phyloP scores from a whole-genome alignment of 2,329 filamentous ascomycete species.

The Fusarium multiceps region DNA sequence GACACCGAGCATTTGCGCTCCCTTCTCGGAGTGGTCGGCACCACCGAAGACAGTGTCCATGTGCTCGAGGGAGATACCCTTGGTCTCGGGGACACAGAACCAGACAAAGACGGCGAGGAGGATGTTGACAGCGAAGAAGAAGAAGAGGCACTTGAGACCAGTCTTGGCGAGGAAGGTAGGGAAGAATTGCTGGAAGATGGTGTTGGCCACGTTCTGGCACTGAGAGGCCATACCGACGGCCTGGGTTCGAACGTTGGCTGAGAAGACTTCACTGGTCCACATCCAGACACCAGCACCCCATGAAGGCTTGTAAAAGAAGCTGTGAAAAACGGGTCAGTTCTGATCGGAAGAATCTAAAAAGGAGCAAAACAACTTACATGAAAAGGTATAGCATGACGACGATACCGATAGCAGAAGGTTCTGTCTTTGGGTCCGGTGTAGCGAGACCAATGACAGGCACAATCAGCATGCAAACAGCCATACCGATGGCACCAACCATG shows the following conservation, averaged over 20 bases:
- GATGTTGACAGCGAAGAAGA: slow-evolving; percentile 53
- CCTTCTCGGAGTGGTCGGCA: slow-evolving; percentile 45
- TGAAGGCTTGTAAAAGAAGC: slow-evolving; percentile 75
- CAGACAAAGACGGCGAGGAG: slow-evolving; percentile 61
- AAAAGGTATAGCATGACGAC: slow-evolving; percentile 76
- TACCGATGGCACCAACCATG: slow-evolving; percentile 74
- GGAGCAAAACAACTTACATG: slow-evolving; percentile 45
- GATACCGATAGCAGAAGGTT: slow-evolving; percentile 72
- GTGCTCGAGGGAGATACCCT: slow-evolving; percentile 67
- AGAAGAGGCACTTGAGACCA: slow-evolving; percentile 57
- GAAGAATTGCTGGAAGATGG: slow-evolving; percentile 77
- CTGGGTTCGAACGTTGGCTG: slow-evolving; percentile 77
- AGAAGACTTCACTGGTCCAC: slow-evolving; percentile 76
- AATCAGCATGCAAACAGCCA: slow-evolving; percentile 76
- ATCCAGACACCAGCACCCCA: slow-evolving; percentile 79
- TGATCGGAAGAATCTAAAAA: no score
- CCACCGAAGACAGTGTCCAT: slow-evolving; percentile 70
- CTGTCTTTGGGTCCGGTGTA: slow-evolving; percentile 68
- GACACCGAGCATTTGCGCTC: slow-evolving; percentile 45
- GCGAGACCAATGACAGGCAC: slow-evolving; percentile 59
- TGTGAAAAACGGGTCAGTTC: slow-evolving; percentile 2
- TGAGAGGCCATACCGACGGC: slow-evolving; percentile 74
- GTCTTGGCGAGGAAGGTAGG: slow-evolving; percentile 71
- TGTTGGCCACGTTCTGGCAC: slow-evolving; percentile 73
- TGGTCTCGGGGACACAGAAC: slow-evolving; percentile 65